phyloP scores from a whole-genome alignment of 1,139 yeast species.

The Blastobotrys malaysiensis region DNA sequence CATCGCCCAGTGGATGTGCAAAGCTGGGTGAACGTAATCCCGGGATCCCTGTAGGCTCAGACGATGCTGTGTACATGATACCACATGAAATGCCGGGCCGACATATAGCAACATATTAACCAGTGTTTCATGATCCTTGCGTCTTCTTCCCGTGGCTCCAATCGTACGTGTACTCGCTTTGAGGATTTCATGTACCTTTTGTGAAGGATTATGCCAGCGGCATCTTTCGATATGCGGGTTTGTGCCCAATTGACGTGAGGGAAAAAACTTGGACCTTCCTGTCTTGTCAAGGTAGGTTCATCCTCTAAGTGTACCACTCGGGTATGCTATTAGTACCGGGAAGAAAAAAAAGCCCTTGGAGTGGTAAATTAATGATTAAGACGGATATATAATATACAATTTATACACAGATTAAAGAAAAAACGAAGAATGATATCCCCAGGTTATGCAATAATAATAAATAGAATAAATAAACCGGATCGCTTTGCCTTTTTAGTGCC shows the following conservation, averaged over 20 bases:
- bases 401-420: background rate
- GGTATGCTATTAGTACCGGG: too few relatives aligned
- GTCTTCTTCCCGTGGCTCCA: background rate
- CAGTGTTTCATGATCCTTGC: background rate
- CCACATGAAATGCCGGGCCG: background rate
- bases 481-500: background rate
- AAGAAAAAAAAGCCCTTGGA: too few relatives aligned
- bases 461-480: background rate
- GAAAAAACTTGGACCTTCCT: too few relatives aligned
- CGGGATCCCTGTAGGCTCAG: background rate
- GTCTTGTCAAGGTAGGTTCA: too few relatives aligned
- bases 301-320: too few relatives aligned
- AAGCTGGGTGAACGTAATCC: background rate
- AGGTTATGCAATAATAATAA: background rate
- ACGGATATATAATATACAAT: background rate
- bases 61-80: background rate
- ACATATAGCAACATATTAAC: background rate
- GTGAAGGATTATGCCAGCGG: too few relatives aligned
- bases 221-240: too few relatives aligned
- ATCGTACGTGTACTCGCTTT: background rate
- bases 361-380: background rate
- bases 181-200: background rate
- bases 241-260: background rate
- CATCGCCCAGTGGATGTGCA: background rate
- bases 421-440: background rate